Evolutionary conservation across 208 protist genomes (phyloP).

Genomic region (Wallacemonas collosoma): DNA sequence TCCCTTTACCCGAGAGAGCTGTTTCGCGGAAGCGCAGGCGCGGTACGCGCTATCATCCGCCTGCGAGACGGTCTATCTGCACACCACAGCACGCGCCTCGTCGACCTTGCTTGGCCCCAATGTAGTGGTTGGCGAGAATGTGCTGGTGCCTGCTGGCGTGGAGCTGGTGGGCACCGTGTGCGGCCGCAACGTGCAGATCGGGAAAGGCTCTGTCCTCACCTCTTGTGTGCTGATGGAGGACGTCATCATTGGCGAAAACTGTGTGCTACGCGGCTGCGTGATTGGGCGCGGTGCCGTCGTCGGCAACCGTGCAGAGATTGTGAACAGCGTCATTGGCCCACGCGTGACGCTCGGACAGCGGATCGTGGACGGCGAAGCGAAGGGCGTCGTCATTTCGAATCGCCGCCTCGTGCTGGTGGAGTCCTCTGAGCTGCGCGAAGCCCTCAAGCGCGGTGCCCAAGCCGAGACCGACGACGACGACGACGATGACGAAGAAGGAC

Average conservation of each 20-base stretch:
- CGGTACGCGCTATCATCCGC: slow-evolving; percentile 65
- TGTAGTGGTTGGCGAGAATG: slow-evolving; percentile 70
- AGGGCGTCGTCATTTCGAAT: slow-evolving; percentile 19
- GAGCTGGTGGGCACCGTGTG: slow-evolving; percentile 60
- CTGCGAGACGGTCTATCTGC: slow-evolving; percentile 78
- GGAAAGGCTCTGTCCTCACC: slow-evolving; percentile 49
- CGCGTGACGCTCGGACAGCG: slow-evolving; percentile 33
- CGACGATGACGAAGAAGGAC: background rate
- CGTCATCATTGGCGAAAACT: slow-evolving; percentile 52
- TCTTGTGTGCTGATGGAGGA: slow-evolving; percentile 76
- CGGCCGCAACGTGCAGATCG: slow-evolving; percentile 57
- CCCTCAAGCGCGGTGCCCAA: background rate
- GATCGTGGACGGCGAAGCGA: slow-evolving; percentile 26
- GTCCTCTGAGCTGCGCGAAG: background rate
- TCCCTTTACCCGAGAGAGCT: slow-evolving; percentile 81
- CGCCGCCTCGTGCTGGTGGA: slow-evolving; percentile 2
- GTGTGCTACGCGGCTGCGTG: slow-evolving; percentile 55
- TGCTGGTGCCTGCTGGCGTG: slow-evolving; percentile 46
- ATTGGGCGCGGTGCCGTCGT: slow-evolving; percentile 59
- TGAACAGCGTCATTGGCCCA: slow-evolving; percentile 58
- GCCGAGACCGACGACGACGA: background rate
- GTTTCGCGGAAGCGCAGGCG: slow-evolving; percentile 72
- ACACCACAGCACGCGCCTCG: slow-evolving; percentile 42
- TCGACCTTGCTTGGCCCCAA: slow-evolving; percentile 31
- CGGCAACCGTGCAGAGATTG: slow-evolving; percentile 45